Base-by-base conservation (phyloP, 352 stramenopile genomes). In the Blastocystis sp. region DNA sequence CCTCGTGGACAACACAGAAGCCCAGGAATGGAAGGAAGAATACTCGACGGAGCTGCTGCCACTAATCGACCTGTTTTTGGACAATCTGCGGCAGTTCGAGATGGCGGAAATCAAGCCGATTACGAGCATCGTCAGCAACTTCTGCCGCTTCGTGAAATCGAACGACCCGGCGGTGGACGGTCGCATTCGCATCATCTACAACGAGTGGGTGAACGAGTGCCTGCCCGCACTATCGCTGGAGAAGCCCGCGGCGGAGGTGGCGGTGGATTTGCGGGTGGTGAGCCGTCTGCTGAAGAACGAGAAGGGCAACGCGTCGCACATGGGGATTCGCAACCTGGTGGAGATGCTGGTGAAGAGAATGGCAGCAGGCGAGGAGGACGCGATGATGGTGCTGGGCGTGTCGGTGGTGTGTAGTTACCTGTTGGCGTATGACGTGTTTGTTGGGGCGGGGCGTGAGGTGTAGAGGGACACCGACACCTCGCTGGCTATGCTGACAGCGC, bases 141-240 rank as follows among this genome's bases (percentile, higher is more conserved):
- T 77, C 34, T 57, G 66, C 34, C n/a, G 66, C 3, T 57, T 57
- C 2, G 52, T 77, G 21, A n/a, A 54, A 19, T 57, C 66, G 66
- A 54, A 34, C 34, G 66, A 77, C 52, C n/a, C 7, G 17, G 66
- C 19, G 3, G 45, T 48, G 6, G 34, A 54, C 38, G 14, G 42
- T n/a, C 60, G 24, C 9, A 57, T 77, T 3, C 66, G 43, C 3
- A 57, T 77, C 52, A 28, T 7, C 34, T 54, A 57, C 21, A 77
- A 77, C 52, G 66, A 77, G 21, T 77, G 66, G 66, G 21, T 71
- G 64, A 71, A 38, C 24, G 64, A 71, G 43, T 40, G 34, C 24
- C 43, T 71, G 43, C 64, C 64, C 24, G 34, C 64, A 0, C 4
- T 71, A 19, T 19, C 10, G 9, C 52, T 61, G 52, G 52, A 61